These are phyloP conservation scores for Cyclocybe aegerita DNA, from an alignment of 768 basidiomycete genomes.

Conservation along the genomic window DNA sequence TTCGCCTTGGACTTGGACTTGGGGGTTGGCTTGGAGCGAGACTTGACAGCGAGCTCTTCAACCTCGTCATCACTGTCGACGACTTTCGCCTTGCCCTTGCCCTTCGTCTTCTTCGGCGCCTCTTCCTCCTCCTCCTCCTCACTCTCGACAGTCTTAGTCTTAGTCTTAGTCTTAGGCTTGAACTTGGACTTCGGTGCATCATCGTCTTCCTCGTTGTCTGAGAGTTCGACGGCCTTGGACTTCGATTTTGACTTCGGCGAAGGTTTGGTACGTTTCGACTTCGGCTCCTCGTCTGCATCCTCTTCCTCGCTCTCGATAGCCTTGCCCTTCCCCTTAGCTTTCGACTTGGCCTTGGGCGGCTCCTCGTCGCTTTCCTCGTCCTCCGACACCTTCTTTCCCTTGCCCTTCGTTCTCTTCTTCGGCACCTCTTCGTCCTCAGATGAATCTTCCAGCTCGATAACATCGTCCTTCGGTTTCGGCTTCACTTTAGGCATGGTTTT, in stretches of 20 bases:
- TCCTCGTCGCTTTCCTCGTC: slow-evolving; percentile 2
- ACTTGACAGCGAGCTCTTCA: not conserved
- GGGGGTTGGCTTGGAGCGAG: not conserved
- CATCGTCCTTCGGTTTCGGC: slow-evolving; percentile 7
- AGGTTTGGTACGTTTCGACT: not conserved
- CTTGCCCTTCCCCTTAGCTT: not conserved
- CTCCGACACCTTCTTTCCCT: not conserved
- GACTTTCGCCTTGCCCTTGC: not conserved
- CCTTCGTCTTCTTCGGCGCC: slow-evolving; percentile 1
- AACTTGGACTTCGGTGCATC: too few relatives aligned
- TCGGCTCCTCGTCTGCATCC: slow-evolving; percentile 5
- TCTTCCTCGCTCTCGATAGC: not conserved
- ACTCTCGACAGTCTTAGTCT: too few relatives aligned
- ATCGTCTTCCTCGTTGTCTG: not conserved
- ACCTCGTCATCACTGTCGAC: slow-evolving; percentile 1
- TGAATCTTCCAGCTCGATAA: slow-evolving; percentile 1
- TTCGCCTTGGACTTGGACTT: slow-evolving; percentile 3
- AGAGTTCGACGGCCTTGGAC: not conserved
- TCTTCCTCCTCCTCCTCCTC: slow-evolving; percentile 5
- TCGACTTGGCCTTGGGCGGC: not conserved
- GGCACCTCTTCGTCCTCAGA: not conserved
- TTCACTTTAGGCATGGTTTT: slow-evolving; percentile 13
- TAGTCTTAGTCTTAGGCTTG: too few relatives aligned
- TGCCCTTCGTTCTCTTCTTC: slow-evolving; percentile 5
- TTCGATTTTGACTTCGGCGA: slow-evolving; percentile 1